phyloP scores from a whole-genome alignment of 2,329 filamentous ascomycete species.

The Fusarium sulawesiense region DNA sequence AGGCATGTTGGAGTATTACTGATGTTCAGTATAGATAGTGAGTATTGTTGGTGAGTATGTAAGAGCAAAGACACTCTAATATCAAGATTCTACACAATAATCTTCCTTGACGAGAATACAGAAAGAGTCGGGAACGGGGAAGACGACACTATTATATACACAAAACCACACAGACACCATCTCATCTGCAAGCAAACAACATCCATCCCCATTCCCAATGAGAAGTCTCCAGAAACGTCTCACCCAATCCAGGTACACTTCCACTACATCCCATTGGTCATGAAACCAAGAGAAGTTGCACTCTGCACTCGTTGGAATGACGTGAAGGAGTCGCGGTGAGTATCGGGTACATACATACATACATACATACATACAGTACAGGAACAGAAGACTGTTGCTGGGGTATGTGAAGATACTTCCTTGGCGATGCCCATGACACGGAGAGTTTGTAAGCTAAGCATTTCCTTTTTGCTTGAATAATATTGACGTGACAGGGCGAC shows the following conservation, averaged over 20 bases:
- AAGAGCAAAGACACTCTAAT: background rate
- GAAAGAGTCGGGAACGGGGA: background rate
- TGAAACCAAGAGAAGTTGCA: conserved; percentile 4
- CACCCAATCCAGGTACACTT: conserved; percentile 1
- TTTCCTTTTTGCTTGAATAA: background rate
- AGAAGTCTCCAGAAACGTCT: conserved; percentile 7
- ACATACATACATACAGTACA: background rate
- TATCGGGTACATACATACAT: conserved; percentile 21
- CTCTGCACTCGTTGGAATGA: conserved; percentile 16
- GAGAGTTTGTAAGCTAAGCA: conserved; percentile 17
- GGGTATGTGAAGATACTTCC: conserved; percentile 5
- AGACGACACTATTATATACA: conserved; percentile 17
- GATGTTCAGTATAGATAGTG: background rate
- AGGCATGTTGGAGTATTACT: conserved; percentile 45
- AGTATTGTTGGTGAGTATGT: background rate
- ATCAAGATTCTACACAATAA: background rate
- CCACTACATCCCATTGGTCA: conserved; percentile 24
- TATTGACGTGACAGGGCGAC: conserved; percentile 8
- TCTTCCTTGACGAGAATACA: background rate
- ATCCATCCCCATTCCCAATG: background rate
- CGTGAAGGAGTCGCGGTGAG: conserved; percentile 19
- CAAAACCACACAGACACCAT: background rate
- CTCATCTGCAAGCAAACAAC: background rate
- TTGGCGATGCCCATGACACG: conserved; percentile 24
- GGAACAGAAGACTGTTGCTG: conserved; percentile 1